These are phyloP conservation scores for Adansonia grandidieri DNA, from an alignment of 441 rosid genomes.

Conservation along the genomic window DNA sequence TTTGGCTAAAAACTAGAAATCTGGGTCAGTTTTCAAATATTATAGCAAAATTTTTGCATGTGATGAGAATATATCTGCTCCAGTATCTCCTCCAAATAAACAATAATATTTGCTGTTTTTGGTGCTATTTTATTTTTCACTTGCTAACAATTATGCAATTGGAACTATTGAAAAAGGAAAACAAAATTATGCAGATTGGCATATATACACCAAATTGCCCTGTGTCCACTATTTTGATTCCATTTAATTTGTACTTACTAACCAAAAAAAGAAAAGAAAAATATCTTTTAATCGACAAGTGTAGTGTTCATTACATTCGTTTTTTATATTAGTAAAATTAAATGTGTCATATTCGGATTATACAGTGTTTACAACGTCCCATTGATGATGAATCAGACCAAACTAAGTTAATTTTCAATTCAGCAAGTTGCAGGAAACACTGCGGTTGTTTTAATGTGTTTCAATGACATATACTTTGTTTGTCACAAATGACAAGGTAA, in stretches of 20 bases:
- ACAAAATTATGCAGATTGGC: neutral
- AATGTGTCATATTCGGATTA: too few relatives aligned
- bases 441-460: neutral
- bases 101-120: neutral
- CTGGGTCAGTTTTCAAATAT: neutral
- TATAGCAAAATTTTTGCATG: neutral
- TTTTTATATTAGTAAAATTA: too few relatives aligned
- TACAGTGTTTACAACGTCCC: too few relatives aligned
- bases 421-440: neutral
- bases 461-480: neutral
- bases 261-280: neutral
- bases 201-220: neutral
- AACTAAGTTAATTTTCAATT: neutral
- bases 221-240: neutral
- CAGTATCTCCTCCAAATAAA: slow-evolving; percentile 8
- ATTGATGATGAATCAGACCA: neutral
- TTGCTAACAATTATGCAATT: neutral
- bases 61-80: neutral
- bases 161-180: neutral
- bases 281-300: neutral
- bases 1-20: neutral
- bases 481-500: neutral
- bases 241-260: neutral
- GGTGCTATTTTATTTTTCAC: neutral
- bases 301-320: too few relatives aligned